phyloP scores from a whole-genome alignment of 257 asterid genomes.

The Solanum gandarillasii region DNA sequence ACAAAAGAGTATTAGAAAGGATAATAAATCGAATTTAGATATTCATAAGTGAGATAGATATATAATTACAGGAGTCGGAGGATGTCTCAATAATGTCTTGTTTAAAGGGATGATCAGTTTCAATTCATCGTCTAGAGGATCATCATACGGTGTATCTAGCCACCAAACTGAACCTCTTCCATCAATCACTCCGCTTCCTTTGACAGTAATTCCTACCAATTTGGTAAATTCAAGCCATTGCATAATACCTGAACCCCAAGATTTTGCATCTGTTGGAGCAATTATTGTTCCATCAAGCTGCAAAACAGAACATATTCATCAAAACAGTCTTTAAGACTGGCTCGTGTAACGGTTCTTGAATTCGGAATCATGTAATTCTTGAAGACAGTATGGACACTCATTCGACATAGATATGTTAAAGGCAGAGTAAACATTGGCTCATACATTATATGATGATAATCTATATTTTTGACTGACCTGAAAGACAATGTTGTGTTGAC shows the following conservation, averaged over 20 bases:
- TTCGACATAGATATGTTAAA: neutral
- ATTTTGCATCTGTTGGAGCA: conserved; percentile 63
- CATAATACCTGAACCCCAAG: conserved; percentile 75
- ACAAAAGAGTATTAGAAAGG: neutral
- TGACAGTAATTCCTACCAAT: conserved; percentile 68
- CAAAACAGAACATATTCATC: conserved; percentile 7
- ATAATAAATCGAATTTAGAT: neutral
- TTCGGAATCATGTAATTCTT: neutral
- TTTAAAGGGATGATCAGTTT: conserved; percentile 56
- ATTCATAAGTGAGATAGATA: neutral
- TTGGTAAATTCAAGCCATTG: conserved; percentile 88
- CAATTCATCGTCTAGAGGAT: conserved; percentile 67
- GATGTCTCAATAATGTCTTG: conserved; percentile 22
- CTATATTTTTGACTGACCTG: conserved; percentile 38
- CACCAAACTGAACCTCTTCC: conserved; percentile 96
- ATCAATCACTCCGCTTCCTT: conserved; percentile 64
- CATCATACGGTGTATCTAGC: conserved; percentile 46
- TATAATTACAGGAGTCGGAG: conserved; percentile 38
- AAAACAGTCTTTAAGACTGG: neutral
- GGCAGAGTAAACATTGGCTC: neutral
- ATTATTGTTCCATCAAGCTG: conserved; percentile 82
- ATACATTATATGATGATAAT: neutral
- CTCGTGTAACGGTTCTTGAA: neutral
- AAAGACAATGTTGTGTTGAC: conserved; percentile 76
- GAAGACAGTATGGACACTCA: neutral